phyloP scores from a whole-genome alignment of 495 filamentous ascomycete species.

The Darksidea phi region DNA sequence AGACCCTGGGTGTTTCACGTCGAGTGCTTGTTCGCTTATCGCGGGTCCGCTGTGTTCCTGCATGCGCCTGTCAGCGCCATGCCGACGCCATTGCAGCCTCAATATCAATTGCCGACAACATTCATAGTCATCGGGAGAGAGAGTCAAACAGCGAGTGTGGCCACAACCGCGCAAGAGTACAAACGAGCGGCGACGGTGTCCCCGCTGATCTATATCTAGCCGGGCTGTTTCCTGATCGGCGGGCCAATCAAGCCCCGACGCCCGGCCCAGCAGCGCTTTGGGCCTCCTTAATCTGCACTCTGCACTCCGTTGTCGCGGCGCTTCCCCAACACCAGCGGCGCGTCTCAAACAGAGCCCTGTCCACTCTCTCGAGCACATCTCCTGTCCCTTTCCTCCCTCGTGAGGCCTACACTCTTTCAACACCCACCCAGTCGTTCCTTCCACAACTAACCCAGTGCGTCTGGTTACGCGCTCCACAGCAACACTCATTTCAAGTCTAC shows the following conservation, averaged over 20 bases:
- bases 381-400: slow-evolving; percentile 18
- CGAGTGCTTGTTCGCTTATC: slow-evolving; percentile 15
- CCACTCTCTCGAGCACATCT: not conserved
- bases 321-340: not conserved
- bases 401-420: slow-evolving; percentile 31
- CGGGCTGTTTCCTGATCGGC: no score
- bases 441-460: slow-evolving; percentile 7
- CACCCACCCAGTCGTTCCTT: slow-evolving; percentile 24
- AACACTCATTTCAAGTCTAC: slow-evolving; percentile 28
- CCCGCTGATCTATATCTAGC: no score
- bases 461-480: slow-evolving; percentile 32
- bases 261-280: not conserved
- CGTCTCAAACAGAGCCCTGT: slow-evolving; percentile 21
- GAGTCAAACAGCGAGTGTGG: not conserved
- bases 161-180: no score
- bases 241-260: no score
- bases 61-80: slow-evolving; percentile 4
- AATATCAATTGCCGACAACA: not conserved
- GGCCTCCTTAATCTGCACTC: slow-evolving; percentile 31
- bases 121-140: not conserved
- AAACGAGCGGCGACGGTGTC: no score
- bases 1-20: slow-evolving; percentile 12
- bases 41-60: slow-evolving; percentile 14
- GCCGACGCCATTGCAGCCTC: not conserved
- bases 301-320: not conserved